A percentile compares a stretch with the other conserved stretches of the same genome.
phyloP scores from a whole-genome alignment of 2,329 filamentous ascomycete genomes.

The Mycocentrospora acerina region DNA sequence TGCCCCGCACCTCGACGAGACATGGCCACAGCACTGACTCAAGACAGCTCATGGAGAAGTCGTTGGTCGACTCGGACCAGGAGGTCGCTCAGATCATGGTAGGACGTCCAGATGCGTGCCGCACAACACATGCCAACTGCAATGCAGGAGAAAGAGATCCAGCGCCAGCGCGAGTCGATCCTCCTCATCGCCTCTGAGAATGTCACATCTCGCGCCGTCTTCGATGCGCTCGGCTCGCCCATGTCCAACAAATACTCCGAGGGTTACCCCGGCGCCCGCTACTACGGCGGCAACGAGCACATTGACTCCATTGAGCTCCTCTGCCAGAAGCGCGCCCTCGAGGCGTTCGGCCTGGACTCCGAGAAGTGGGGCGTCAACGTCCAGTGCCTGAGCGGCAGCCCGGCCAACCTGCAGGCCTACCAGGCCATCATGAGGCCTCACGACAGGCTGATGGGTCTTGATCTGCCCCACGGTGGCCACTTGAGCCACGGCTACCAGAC shows the following conservation, averaged over 20 bases:
- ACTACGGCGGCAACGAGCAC: conserved; percentile 96
- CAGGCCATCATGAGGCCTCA: conserved; percentile 95
- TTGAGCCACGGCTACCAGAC: conserved; percentile 98
- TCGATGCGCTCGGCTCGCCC: conserved; percentile 53
- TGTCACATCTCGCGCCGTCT: conserved; percentile 42
- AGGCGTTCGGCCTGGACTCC: conserved; percentile 79
- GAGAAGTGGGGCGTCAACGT: conserved; percentile 97
- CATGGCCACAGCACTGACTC: conserved; percentile 37
- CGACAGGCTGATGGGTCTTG: conserved; percentile 94
- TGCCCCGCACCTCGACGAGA: conserved; percentile 19
- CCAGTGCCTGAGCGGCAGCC: conserved; percentile 80
- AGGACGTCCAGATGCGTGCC: conserved; percentile 34
- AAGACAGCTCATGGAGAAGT: conserved; percentile 88
- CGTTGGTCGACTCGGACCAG: conserved; percentile 84
- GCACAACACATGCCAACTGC: background rate
- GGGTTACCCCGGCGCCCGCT: conserved; percentile 92
- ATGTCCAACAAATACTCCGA: conserved; percentile 95
- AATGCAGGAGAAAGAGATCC: conserved; percentile 79
- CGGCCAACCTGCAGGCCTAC: conserved; percentile 97
- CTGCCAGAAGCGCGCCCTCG: conserved; percentile 85
- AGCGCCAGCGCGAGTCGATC: conserved; percentile 97
- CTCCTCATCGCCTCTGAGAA: conserved; percentile 55
- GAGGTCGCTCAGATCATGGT: conserved; percentile 98
- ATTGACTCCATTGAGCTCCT: conserved; percentile 88
- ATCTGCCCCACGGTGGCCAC: conserved; percentile 92